A percentile compares a stretch with the other conserved stretches of the same genome.
These are phyloP conservation scores for Boletus subluridellus DNA, from an alignment of 1,284 basidiomycete species.

Conservation along the genomic window DNA sequence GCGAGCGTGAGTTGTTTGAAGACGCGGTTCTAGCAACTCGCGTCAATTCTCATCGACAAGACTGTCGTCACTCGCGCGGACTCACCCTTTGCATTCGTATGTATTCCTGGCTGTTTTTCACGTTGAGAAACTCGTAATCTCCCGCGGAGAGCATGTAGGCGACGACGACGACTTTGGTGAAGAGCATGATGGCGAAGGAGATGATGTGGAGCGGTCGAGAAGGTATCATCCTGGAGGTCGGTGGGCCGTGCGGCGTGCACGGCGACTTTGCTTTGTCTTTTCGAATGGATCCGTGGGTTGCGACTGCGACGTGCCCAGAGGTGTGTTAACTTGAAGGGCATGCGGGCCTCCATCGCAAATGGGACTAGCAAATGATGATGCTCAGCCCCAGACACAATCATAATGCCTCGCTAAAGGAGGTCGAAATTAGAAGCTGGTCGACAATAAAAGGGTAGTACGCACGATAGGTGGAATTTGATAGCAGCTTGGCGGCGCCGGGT, in stretches of 20 bases:
- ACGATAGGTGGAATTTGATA: background rate
- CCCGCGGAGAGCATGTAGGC: conserved; percentile 23
- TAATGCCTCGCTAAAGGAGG: background rate
- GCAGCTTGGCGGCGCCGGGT: background rate
- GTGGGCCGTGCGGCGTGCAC: background rate
- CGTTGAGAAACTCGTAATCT: conserved; percentile 14
- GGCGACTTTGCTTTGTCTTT: background rate
- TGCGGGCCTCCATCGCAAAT: background rate
- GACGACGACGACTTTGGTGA: conserved; percentile 22
- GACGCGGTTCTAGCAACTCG: conserved; percentile 19
- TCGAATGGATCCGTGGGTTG: background rate
- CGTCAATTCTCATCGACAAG: background rate
- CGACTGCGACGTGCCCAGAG: background rate
- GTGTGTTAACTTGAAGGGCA: background rate
- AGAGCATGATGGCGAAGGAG: conserved; percentile 17
- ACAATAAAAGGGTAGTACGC: background rate
- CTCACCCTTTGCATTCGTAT: conserved; percentile 22
- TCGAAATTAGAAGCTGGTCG: background rate
- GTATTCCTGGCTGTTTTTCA: conserved; percentile 22
- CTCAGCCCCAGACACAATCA: conserved; percentile 3
- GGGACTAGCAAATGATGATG: conserved; percentile 1
- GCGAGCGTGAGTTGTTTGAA: conserved; percentile 25
- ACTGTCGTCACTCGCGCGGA: background rate
- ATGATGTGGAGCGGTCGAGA: conserved; percentile 13
- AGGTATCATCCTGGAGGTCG: conserved; percentile 16